These are phyloP conservation scores for Cystobasidiaceae sp. DNA, from an alignment of 1,284 basidiomycete genomes.

Conservation along the genomic window DNA sequence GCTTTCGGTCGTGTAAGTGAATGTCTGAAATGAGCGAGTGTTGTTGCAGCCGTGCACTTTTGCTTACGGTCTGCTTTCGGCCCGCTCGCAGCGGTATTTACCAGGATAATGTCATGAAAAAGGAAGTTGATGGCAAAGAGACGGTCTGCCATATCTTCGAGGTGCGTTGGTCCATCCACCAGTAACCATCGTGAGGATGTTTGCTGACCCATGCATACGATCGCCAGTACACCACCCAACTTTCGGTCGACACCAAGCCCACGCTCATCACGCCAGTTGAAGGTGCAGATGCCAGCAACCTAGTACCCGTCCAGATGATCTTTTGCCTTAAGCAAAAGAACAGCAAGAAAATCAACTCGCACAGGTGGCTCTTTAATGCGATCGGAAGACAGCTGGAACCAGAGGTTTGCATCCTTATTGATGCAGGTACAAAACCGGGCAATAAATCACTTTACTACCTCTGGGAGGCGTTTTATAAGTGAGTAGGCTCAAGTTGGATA, in stretches of 20 bases:
- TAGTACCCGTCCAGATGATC: conserved; percentile 92
- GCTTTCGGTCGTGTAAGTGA: conserved; percentile 11
- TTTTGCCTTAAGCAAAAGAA: conserved; percentile 94
- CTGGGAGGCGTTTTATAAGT: conserved; percentile 83
- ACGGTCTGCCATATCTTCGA: conserved; percentile 80
- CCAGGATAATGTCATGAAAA: conserved; percentile 84
- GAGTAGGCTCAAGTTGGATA: too few relatives aligned
- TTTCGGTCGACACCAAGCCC: conserved; percentile 70
- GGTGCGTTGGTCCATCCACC: conserved; percentile 49
- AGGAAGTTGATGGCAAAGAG: conserved; percentile 78
- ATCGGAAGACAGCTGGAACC: conserved; percentile 82
- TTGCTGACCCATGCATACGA: conserved; percentile 5
- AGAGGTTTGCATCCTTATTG: conserved; percentile 82
- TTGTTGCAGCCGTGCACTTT: conserved; percentile 42
- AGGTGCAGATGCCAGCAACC: conserved; percentile 59
- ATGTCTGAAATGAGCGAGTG: background rate
- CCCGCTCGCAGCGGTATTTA: conserved; percentile 46
- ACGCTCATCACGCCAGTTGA: conserved; percentile 77
- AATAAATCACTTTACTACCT: conserved; percentile 95
- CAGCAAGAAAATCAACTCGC: conserved; percentile 83
- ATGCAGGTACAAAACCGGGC: conserved; percentile 92
- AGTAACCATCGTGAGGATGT: background rate
- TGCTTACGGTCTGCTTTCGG: background rate
- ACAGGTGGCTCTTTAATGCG: conserved; percentile 95
- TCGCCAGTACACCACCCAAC: conserved; percentile 57